A percentile compares a stretch with the other conserved stretches of the same genome.
Evolutionary conservation across 371 early-diverging fungal genomes (phyloP).

Genomic region (Mortierella sp.): DNA sequence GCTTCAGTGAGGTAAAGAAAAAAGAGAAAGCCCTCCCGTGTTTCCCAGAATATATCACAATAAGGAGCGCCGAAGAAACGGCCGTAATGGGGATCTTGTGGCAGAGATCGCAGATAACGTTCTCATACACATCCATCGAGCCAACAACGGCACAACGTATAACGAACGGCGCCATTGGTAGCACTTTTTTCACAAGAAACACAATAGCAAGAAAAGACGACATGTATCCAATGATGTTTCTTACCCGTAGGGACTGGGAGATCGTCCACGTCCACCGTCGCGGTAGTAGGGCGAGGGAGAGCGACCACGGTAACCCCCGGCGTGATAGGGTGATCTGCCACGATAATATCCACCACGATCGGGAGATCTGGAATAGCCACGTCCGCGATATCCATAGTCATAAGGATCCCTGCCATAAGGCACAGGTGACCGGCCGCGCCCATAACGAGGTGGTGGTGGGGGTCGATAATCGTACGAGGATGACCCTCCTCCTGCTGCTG

Average conservation of each 20-base stretch:
- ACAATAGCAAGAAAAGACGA: not conserved
- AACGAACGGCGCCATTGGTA: too few species aligned
- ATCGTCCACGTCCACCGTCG: slow-evolving; percentile 52
- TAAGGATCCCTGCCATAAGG: slow-evolving; percentile 50
- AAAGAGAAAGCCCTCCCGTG: too few species aligned
- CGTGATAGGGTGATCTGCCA: slow-evolving; percentile 48
- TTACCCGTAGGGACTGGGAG: slow-evolving; percentile 60
- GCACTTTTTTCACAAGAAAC: not conserved
- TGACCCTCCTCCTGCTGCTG: too few species aligned
- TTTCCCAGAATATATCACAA: too few species aligned
- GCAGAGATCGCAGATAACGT: too few species aligned
- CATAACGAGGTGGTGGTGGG: slow-evolving; percentile 54
- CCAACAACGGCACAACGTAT: too few species aligned
- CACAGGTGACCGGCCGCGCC: slow-evolving; percentile 53
- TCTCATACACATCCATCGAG: too few species aligned
- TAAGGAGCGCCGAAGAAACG: too few species aligned
- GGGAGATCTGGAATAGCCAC: slow-evolving; percentile 60
- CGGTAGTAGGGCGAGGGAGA: slow-evolving; percentile 58
- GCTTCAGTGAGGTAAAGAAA: too few species aligned
- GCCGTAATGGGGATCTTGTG: too few species aligned
- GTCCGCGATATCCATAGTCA: slow-evolving; percentile 50
- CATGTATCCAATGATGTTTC: not conserved
- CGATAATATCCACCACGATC: slow-evolving; percentile 44
- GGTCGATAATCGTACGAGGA: slow-evolving; percentile 48
- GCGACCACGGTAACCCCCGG: slow-evolving; percentile 54